Base-by-base conservation (phyloP, 352 stramenopile genomes). In the Thalassiosira ordinaria region DNA sequence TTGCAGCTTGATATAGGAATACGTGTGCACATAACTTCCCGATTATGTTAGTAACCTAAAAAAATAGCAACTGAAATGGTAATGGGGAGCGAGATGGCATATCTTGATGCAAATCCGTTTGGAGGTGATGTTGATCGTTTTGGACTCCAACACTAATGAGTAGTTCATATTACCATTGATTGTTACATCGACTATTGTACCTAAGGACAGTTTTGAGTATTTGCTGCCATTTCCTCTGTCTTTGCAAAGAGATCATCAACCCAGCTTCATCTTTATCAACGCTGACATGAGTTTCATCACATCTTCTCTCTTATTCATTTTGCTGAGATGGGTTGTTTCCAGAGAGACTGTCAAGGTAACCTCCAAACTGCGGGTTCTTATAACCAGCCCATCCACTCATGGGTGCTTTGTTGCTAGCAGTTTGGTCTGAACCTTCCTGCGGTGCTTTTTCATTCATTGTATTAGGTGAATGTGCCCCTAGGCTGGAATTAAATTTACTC, bases 261-360 rank as follows among this genome's bases (percentile, higher is more conserved):
- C 52, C 66, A 11, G 22, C 27, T 41, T 60, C 74, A 14, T 80
- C 55, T 70, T 61, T 7, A 27, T 60, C 70, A 2, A 63, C 72
- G 33, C 64, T 70, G 24, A 37, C 56, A 24, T 74, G 41, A 14
- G 56, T 62, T 16, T 70, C 55, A 57, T 64, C 26, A 52, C 74
- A 67, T 26, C 13, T 59, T 46, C 52, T 13, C 53, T 59, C 66
- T 27, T 76, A 57, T 57, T 55, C 57, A 53, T 35, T 39, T 63
- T 63, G 55, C 5, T 47, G 55, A 1, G 53, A 9, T 62, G 27
- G 16, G 13, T 53, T 47, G 22, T 52, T 47, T 18, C 3, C 16
- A 0, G 70, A 72, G 35, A 80, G 71, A 64, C 64, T 80, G 24
- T 74, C 62, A 9, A 80, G 53, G 64, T 80, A 80, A n/a, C 73